Conservation (phyloP, 2,329 filamentous ascomycete species). For the Pyrenophora teres region DNA sequence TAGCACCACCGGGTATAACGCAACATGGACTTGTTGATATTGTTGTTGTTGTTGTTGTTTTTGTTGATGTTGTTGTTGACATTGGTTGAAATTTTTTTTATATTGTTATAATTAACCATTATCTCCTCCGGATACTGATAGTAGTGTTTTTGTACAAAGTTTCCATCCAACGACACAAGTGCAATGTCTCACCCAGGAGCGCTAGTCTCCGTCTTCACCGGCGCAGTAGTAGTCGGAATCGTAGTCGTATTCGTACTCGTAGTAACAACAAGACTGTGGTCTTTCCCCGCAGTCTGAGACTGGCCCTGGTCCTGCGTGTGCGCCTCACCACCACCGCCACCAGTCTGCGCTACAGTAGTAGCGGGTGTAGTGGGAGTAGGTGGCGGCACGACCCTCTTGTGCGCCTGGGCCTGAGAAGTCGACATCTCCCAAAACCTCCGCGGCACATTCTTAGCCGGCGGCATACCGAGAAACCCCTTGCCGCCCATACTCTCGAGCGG, state of each 20-base stretch:
- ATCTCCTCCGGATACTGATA: background rate
- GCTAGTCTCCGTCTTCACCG: background rate
- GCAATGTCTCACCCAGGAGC: background rate
- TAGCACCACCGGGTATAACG: no score
- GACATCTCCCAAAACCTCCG: constrained; percentile 65
- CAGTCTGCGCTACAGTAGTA: background rate
- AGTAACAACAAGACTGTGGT: background rate
- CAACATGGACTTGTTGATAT: no score
- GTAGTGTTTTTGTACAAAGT: background rate
- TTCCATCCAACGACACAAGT: background rate
- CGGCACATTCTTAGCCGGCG: constrained; percentile 77
- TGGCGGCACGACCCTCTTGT: constrained; percentile 15
- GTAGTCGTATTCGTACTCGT: background rate
- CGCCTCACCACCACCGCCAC: background rate
- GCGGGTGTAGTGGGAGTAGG: background rate
- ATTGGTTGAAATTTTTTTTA: no score
- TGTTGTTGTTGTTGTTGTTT: no score
- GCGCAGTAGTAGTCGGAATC: background rate
- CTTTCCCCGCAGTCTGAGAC: background rate
- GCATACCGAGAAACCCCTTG: constrained; percentile 50
- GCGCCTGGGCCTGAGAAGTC: background rate
- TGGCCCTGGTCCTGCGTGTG: background rate
- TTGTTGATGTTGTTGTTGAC: no score
- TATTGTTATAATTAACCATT: no score
- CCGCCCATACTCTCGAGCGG: constrained; percentile 35